phyloP scores from a whole-genome alignment of 768 basidiomycete species.

The Megacollybia marginata region DNA sequence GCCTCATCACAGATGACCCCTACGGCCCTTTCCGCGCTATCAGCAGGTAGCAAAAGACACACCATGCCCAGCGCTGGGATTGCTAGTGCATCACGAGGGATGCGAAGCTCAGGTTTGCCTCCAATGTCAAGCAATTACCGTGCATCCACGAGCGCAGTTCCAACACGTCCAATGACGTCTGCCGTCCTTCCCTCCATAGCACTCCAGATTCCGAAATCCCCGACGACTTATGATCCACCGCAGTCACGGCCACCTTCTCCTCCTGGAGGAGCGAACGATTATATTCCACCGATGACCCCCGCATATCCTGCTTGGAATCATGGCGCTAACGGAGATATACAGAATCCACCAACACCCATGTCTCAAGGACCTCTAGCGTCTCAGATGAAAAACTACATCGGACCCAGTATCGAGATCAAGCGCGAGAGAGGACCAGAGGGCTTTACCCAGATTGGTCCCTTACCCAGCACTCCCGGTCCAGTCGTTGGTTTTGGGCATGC shows the following conservation, averaged over 20 bases:
- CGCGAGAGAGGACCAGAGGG: slow-evolving; percentile 42
- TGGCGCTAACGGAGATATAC: slow-evolving; percentile 16
- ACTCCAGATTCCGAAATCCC: slow-evolving; percentile 34
- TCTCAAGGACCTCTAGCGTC: slow-evolving; percentile 49
- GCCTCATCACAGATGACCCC: background rate
- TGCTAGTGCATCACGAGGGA: background rate
- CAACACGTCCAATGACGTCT: background rate
- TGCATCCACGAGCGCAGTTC: background rate
- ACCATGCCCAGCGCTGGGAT: slow-evolving; percentile 17
- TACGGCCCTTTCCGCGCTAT: background rate
- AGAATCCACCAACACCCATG: slow-evolving; percentile 44
- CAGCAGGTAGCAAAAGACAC: slow-evolving; percentile 54
- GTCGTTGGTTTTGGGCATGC: slow-evolving; percentile 21
- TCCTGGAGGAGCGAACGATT: slow-evolving; percentile 9
- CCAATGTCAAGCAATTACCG: background rate
- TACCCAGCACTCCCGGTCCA: slow-evolving; percentile 52
- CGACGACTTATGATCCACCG: slow-evolving; percentile 49
- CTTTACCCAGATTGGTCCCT: slow-evolving; percentile 2
- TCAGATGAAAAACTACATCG: slow-evolving; percentile 39
- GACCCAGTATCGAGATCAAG: slow-evolving; percentile 59
- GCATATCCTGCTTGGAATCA: slow-evolving; percentile 58
- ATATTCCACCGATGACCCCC: slow-evolving; percentile 48
- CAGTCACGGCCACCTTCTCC: slow-evolving; percentile 21
- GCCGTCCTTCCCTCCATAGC: slow-evolving; percentile 22
- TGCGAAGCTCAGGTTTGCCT: background rate